These are phyloP conservation scores for Dryadomyces quercivorus DNA, from an alignment of 2,329 filamentous ascomycete species.

Conservation along the genomic window DNA sequence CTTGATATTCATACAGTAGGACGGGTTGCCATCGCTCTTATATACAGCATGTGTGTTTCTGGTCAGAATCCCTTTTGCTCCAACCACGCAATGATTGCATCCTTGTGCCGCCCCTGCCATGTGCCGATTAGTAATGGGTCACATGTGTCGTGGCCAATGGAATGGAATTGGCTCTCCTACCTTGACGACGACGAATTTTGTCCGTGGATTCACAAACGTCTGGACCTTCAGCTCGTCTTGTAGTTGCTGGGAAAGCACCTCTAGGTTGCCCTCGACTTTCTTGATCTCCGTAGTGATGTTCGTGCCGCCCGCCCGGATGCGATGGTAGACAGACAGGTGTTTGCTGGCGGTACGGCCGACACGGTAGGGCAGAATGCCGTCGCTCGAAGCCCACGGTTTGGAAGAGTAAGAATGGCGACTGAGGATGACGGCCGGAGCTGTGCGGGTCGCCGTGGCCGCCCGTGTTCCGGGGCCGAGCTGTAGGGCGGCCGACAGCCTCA, in stretches of 20 bases:
- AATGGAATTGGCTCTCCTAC: constrained; percentile 26
- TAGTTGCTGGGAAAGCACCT: constrained; percentile 52
- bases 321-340: constrained; percentile 66
- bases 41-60: not conserved
- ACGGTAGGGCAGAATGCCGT: constrained; percentile 37
- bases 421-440: too few species aligned
- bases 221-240: constrained; percentile 43
- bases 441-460: too few species aligned
- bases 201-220: constrained; percentile 44
- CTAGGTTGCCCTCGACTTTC: constrained; percentile 64
- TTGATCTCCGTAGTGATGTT: constrained; percentile 62
- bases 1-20: too few species aligned
- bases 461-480: too few species aligned
- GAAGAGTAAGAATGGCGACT: not conserved
- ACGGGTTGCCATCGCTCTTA: too few species aligned
- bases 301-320: constrained; percentile 63
- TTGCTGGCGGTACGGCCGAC: constrained; percentile 59
- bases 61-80: constrained; percentile 10
- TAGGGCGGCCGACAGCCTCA: too few species aligned
- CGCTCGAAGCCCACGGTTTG: not conserved
- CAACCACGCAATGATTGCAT: constrained; percentile 10
- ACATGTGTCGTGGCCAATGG: too few species aligned
- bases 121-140: too few species aligned
- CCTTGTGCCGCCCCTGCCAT: constrained; percentile 7
- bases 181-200: constrained; percentile 64